phyloP scores from a whole-genome alignment of 2,329 filamentous ascomycete species.

The Rugonectria rugulosa region DNA sequence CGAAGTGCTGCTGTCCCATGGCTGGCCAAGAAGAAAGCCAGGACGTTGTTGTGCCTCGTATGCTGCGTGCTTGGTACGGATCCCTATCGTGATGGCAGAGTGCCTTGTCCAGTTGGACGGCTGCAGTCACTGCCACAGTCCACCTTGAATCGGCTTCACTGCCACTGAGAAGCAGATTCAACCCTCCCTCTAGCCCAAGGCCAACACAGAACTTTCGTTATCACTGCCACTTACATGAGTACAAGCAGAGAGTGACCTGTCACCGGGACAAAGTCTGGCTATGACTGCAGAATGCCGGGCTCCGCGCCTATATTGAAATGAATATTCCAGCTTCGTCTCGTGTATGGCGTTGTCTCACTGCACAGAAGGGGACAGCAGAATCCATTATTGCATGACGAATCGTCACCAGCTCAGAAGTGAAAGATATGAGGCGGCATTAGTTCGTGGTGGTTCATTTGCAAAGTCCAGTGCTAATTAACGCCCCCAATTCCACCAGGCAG shows the following conservation, averaged over 20 bases:
- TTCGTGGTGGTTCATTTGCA: slow-evolving; percentile 5
- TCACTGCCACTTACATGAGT: slow-evolving; percentile 11
- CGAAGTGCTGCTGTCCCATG: neutral
- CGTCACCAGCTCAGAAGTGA: neutral
- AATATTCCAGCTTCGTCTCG: too few relatives aligned
- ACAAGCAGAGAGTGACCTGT: too few relatives aligned
- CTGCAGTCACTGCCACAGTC: slow-evolving; percentile 1
- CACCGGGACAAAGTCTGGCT: too few relatives aligned
- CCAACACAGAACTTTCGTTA: slow-evolving; percentile 7
- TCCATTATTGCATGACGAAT: neutral
- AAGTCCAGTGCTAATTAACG: slow-evolving; percentile 29
- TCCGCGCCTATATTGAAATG: too few relatives aligned
- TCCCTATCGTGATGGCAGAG: too few relatives aligned
- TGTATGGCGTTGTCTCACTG: slow-evolving; percentile 5
- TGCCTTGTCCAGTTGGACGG: too few relatives aligned
- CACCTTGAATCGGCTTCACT: neutral
- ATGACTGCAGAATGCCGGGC: too few relatives aligned
- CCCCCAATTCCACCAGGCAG: slow-evolving; percentile 29
- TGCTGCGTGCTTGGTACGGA: too few relatives aligned
- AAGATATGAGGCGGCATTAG: neutral
- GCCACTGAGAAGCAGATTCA: slow-evolving; percentile 8
- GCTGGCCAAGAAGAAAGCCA: too few relatives aligned
- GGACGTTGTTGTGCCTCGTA: too few relatives aligned
- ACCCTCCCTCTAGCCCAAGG: slow-evolving; percentile 7
- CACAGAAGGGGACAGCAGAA: slow-evolving; percentile 6